Base-by-base conservation (phyloP, 1,284 basidiomycete species). In the Ceratobasidium sp. region DNA sequence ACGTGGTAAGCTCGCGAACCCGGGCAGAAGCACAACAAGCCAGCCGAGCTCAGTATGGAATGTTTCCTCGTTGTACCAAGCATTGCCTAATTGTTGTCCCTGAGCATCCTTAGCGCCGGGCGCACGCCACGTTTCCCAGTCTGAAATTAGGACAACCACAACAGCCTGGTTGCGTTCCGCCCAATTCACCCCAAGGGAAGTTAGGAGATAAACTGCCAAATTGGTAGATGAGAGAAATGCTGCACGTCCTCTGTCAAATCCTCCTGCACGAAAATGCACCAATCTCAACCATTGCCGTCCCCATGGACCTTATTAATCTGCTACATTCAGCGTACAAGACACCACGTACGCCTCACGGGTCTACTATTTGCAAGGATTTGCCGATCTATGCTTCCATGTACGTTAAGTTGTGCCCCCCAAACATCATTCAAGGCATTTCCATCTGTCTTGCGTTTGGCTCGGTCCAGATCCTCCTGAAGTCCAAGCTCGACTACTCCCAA, bases 401-500 rank as follows among this genome's bases (percentile, higher is more conserved):
- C 54, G 77, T 30, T 70, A 27, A 78, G 77, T 41, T 77, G 35
- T 46, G 30, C n/a, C 64, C 27, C 64, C 46, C 79, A 95, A 93
- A 96, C 85, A 88, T 97, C 57, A 92, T 99, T 48, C 97, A 99
- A 87, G 97, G 97, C 78, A 93, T 99, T 80, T 98, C 97, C 57
- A 95, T 99, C 83, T 89, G 96, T 85, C 79, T 84, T 10, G 86
- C 86, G 18, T 78, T 79, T 76, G 98, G 97, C 80, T 99, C 97
- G 44, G 92, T 99, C 46, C 98, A 54, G 38, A 99, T 98, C 89
- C 90, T 99, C 84, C 90, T 99, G 78, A 94, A 95, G 85, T 93
- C 98, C 81, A 94, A 97, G 84, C 85, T 99, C 78, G 97, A 96
- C 59, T 99, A 99, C 87, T 97, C 96, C 44, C 96, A 99, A 85